Evolutionary conservation across 2,329 filamentous ascomycete genomes (phyloP), one percentile per base, ranked within the genome.

Genomic region (Colletotrichum viniferum): DNA sequence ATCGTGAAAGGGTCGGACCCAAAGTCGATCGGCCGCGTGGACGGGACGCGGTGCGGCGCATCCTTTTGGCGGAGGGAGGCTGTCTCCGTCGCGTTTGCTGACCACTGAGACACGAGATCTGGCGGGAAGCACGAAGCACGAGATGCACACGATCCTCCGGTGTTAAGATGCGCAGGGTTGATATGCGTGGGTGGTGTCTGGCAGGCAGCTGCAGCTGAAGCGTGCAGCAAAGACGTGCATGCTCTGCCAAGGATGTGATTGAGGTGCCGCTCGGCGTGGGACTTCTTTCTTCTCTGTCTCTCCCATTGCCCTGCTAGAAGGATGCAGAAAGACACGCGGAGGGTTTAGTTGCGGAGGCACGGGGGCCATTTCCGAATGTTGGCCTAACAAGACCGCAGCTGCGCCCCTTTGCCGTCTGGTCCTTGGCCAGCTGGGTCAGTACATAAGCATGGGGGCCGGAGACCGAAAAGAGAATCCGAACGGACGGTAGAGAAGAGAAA

Each of bases 71-170:
- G 43, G 63, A 61, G 34, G 14, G 21, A 24, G 36, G 24, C 28
- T 7, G 9, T 62, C 14, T 62, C 52, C 26, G 34, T 21, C 69
- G 69, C 58, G 73, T 75, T 75, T 75, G 69, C 36, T 73, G 63
- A 26, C 73, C 73, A 73, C 43, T 75, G 73, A 75, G 43, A 75
- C 69, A 69, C 63, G 63, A 69, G 69, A 75, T 75, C 73, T 75
- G 10, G 34, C 68, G 60, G 52, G 32, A 66, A 63, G 63, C 21
- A 69, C 69, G 58, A 72, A 43, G 56, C 71, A 52, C 67, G 28
- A 62, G 58, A 62, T 62, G 58, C 26, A 67, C 61, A 26, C 56
- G 72, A 71, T 71, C 43, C 67, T 74, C 48, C 32, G 48, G 61
- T 60, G 61, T 48, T 62, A 36, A 24, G 34, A 68, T 68, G 65